Base-by-base conservation (phyloP, 2,329 filamentous ascomycete species). In the Lecanicillium sp. region DNA sequence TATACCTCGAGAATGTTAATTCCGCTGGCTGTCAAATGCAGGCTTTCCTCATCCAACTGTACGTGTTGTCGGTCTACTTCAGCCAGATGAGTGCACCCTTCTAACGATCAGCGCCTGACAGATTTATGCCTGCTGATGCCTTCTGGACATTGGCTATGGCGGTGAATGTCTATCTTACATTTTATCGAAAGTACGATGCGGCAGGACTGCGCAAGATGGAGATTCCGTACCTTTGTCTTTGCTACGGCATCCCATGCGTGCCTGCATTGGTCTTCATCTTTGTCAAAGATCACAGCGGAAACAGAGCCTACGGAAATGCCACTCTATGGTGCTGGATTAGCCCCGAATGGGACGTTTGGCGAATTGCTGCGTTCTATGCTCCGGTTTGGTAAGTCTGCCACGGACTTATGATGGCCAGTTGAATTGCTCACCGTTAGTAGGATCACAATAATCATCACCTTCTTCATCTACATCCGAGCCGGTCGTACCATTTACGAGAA, bases 131-230 rank as follows among this genome's bases (percentile, higher is more conserved):
- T 2, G 82, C 83, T 5, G 83, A 87, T 62, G 78, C 81, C 1
- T 68, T 83, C 33, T 89, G 81, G 84, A 84, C 82, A 1, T 68
- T 89, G 42, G 79, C 82, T 39, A 92, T 94, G 86, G 84, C 86
- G 2, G 71, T 81, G 48, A 94, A 92, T 54, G 86, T 92, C 37
- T 87, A 87, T 56, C 62, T 90, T 12, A 88, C 85, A 0, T 87
- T 92, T 53, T 88, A 87, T 58, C 71, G 69, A 51, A 84, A 83
- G 46, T 89, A 80, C 49, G 77, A 83, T 43, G 75, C 79, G 2
- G 60, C 69, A 4, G 71, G 74, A 37, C 64, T 92, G 12, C 77
- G 77, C 10, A 68, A 60, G 32, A 71, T 90, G 54, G 87, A 92
- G 54, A 73, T 80, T 33, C 79, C 72, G 41, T 92, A 92, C 47